Evolutionary conservation across 345 rosid genomes (phyloP).

Genomic region (Anacardium occidentale): DNA sequence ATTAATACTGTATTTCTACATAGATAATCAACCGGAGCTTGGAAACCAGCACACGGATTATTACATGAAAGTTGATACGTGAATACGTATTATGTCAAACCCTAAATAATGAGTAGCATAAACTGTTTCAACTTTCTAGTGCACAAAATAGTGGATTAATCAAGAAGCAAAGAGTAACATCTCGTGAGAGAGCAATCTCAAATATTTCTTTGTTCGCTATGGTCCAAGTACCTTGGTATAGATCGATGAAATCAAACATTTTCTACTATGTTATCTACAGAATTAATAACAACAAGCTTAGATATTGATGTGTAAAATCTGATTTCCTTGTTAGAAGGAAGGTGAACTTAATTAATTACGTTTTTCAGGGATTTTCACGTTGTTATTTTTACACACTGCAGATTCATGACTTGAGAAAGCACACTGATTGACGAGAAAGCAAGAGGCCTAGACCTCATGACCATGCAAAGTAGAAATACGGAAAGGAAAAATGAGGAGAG

Average conservation of each 20-base stretch:
- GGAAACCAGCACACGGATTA: background rate
- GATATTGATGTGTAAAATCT: slow-evolving; percentile 3
- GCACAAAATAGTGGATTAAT: background rate
- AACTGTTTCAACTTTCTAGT: background rate
- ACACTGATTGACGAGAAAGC: slow-evolving; percentile 30
- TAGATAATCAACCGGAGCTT: background rate
- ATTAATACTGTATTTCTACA: too few relatives aligned
- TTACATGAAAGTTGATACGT: background rate
- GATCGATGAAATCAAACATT: slow-evolving; percentile 17
- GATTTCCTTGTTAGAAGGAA: slow-evolving; percentile 5
- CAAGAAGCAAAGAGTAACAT: background rate
- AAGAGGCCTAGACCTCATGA: slow-evolving; percentile 19
- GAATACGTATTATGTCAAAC: slow-evolving; percentile 3
- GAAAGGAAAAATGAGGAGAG: slow-evolving; percentile 13
- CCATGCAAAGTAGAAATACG: slow-evolving; percentile 5
- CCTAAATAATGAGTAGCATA: background rate
- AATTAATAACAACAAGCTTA: background rate
- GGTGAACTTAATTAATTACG: slow-evolving; percentile 1
- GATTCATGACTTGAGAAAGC: slow-evolving; percentile 23
- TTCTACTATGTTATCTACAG: background rate
- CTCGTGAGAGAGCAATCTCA: background rate
- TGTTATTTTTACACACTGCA: slow-evolving; percentile 29
- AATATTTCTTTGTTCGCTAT: background rate
- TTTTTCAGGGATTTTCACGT: slow-evolving; percentile 11
- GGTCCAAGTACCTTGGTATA: slow-evolving; percentile 6